These are phyloP conservation scores for Eurotiales sp. DNA, from an alignment of 2,329 filamentous ascomycete species.

Conservation along the genomic window DNA sequence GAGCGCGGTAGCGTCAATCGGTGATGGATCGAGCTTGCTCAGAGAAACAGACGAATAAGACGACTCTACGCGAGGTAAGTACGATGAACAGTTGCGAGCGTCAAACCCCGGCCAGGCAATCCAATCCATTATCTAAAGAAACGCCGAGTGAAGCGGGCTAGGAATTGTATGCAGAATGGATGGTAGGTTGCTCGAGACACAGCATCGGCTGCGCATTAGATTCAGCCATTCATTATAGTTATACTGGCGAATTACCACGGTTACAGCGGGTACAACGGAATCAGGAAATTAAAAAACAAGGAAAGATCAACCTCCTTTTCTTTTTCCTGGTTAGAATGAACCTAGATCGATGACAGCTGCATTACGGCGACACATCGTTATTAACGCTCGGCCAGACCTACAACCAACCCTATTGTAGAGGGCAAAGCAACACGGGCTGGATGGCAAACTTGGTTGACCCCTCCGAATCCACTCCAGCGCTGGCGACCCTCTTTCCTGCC, in stretches of 20 bases:
- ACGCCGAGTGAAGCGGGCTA: too few relatives aligned
- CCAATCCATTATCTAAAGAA: too few relatives aligned
- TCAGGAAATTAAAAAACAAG: not conserved
- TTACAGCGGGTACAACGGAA: not conserved
- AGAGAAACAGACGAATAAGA: not conserved
- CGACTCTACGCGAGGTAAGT: not conserved
- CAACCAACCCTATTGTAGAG: not conserved
- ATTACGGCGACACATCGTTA: not conserved
- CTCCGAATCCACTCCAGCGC: conserved; percentile 8
- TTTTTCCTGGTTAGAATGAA: not conserved
- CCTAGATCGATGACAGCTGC: not conserved
- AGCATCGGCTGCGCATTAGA: not conserved
- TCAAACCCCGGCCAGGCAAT: not conserved
- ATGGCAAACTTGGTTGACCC: conserved; percentile 10
- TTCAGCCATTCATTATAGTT: not conserved
- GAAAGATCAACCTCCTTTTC: not conserved
- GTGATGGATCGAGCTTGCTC: not conserved
- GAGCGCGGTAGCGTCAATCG: not conserved
- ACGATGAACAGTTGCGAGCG: too few relatives aligned
- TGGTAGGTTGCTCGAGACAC: not conserved
- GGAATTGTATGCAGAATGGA: not conserved
- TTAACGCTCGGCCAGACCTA: not conserved
- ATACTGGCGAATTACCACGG: not conserved
- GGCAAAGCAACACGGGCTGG: not conserved
- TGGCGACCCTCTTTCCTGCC: conserved; percentile 1